Conservation (phyloP, 2,329 filamentous ascomycete species). For the Rosellinia necatrix region DNA sequence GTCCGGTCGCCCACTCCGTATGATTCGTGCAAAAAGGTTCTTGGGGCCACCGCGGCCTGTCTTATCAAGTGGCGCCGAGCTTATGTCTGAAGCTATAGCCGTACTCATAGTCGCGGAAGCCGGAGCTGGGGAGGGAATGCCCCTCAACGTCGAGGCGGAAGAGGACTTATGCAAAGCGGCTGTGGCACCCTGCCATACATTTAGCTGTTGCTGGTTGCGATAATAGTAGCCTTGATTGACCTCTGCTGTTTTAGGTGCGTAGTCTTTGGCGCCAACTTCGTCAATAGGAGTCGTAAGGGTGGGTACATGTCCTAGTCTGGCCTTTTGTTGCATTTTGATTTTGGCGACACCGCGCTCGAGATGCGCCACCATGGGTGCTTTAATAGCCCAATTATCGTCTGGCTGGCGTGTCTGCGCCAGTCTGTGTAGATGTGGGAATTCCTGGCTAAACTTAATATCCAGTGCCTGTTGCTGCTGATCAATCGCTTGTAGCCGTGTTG, state of each 20-base stretch:
- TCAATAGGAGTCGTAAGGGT: background rate
- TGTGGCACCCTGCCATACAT: slow-evolving; percentile 1
- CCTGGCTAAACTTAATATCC: slow-evolving; percentile 53
- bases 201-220: slow-evolving; percentile 9
- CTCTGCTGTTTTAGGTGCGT: slow-evolving; percentile 7
- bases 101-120: slow-evolving; percentile 5
- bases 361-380: slow-evolving; percentile 54
- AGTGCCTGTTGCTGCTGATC: slow-evolving; percentile 53
- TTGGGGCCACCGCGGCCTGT: slow-evolving; percentile 27
- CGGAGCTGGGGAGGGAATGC: slow-evolving; percentile 12
- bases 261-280: slow-evolving; percentile 1
- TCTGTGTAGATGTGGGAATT: slow-evolving; percentile 51
- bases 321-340: slow-evolving; percentile 51
- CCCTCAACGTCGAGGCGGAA: slow-evolving; percentile 17
- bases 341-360: slow-evolving; percentile 53
- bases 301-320: background rate
- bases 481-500: slow-evolving; percentile 48
- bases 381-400: slow-evolving; percentile 49
- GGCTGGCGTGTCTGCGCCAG: slow-evolving; percentile 46
- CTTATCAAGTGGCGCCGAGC: slow-evolving; percentile 22
- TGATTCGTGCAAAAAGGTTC: slow-evolving; percentile 33
- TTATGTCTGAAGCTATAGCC: background rate
- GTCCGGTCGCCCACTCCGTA: slow-evolving; percentile 34
- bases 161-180: slow-evolving; percentile 14
- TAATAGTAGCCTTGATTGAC: slow-evolving; percentile 3